These are phyloP conservation scores for Saxophila tyrrhenica DNA, from an alignment of 495 filamentous ascomycete genomes.

Conservation along the genomic window DNA sequence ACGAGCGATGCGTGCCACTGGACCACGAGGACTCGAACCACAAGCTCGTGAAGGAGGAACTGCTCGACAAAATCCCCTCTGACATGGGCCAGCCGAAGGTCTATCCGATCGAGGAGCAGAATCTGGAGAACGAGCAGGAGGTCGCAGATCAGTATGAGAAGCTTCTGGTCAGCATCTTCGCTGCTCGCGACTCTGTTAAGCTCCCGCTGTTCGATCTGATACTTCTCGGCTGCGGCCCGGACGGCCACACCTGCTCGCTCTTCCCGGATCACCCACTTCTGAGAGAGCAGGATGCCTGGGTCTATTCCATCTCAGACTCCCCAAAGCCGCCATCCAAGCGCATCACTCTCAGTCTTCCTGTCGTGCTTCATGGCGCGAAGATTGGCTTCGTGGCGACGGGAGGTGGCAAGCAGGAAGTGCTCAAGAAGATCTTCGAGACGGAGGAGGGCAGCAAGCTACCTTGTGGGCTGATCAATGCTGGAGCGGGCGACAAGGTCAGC, in stretches of 20 bases:
- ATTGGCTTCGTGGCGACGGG: conserved; percentile 91
- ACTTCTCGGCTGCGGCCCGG: conserved; percentile 83
- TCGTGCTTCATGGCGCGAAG: conserved; percentile 69
- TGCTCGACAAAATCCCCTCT: conserved; percentile 74
- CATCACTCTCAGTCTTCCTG: conserved; percentile 84
- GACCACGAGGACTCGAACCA: conserved; percentile 93
- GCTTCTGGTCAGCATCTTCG: conserved; percentile 54
- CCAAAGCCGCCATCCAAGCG: conserved; percentile 87
- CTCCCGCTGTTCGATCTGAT: conserved; percentile 89
- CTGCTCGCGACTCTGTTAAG: conserved; percentile 32
- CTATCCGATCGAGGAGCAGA: conserved; percentile 60
- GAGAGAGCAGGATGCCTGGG: conserved; percentile 84
- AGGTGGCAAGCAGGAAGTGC: conserved; percentile 72
- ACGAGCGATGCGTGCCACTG: conserved; percentile 89
- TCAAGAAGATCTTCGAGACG: conserved; percentile 80
- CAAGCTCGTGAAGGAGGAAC: conserved; percentile 68
- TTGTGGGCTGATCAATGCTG: conserved; percentile 75
- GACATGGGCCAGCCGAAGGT: conserved; percentile 54
- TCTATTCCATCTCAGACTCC: conserved; percentile 77
- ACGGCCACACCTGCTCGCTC: conserved; percentile 93
- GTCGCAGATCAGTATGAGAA: conserved; percentile 91
- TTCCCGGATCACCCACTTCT: conserved; percentile 85
- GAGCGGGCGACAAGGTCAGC: conserved; percentile 69
- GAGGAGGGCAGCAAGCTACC: conserved; percentile 67
- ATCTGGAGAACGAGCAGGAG: conserved; percentile 76